These are phyloP conservation scores for Aspergillus wentii DNA, from an alignment of 495 filamentous ascomycete genomes.

Conservation along the genomic window DNA sequence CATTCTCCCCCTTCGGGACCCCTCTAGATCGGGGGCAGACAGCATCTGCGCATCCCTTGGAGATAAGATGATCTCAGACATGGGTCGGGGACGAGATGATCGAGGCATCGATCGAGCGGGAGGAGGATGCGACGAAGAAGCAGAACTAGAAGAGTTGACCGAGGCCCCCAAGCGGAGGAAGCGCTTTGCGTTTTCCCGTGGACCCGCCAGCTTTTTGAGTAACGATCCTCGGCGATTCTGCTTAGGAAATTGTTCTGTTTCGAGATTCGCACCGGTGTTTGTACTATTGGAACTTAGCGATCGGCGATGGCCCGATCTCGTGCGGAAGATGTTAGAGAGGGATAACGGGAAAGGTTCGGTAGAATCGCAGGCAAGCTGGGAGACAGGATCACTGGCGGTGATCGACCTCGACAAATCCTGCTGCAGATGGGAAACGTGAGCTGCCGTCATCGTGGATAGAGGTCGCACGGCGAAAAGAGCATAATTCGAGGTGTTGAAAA, in stretches of 20 bases:
- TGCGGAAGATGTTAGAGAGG: slow-evolving; percentile 21
- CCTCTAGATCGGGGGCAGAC: slow-evolving; percentile 14
- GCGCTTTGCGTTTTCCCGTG: slow-evolving; percentile 47
- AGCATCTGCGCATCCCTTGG: slow-evolving; percentile 27
- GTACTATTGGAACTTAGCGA: slow-evolving; percentile 8
- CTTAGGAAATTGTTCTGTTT: slow-evolving; percentile 24
- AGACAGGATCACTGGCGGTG: slow-evolving; percentile 13
- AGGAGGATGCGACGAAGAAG: slow-evolving; percentile 20
- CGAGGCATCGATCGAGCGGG: slow-evolving; percentile 15
- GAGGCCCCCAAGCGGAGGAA: slow-evolving; percentile 39
- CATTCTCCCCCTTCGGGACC: slow-evolving; percentile 19
- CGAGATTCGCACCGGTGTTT: slow-evolving; percentile 12
- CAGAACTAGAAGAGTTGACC: slow-evolving; percentile 14
- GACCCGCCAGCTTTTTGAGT: slow-evolving; percentile 40
- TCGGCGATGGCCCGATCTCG: slow-evolving; percentile 21
- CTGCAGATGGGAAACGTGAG: slow-evolving; percentile 30
- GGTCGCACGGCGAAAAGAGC: too few species aligned
- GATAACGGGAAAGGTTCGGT: slow-evolving; percentile 14
- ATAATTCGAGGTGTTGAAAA: slow-evolving; percentile 19
- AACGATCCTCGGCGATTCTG: slow-evolving; percentile 27
- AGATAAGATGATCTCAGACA: slow-evolving; percentile 40
- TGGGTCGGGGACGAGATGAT: slow-evolving; percentile 23
- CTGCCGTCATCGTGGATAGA: slow-evolving; percentile 23
- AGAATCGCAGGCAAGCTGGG: slow-evolving; percentile 15
- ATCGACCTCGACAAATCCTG: slow-evolving; percentile 23